phyloP scores from a whole-genome alignment of 208 protist species.

The Porcisia hertigi region DNA sequence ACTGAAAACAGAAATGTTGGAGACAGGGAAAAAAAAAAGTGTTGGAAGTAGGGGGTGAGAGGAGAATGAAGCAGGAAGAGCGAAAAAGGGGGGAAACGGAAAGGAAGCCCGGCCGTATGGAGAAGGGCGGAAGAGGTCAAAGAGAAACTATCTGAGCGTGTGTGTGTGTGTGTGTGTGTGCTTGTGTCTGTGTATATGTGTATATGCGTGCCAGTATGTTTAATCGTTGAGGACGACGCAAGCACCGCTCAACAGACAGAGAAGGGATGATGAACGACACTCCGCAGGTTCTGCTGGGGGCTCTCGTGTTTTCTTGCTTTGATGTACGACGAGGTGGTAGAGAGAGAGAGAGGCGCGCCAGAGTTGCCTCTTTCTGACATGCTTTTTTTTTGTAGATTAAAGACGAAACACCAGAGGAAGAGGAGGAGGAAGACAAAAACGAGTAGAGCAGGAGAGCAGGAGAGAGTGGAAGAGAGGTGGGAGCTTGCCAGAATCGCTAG shows the following conservation, averaged over 20 bases:
- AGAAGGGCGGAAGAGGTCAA: not conserved
- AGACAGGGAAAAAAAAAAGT: no score
- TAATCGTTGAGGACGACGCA: not conserved
- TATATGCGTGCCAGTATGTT: no score
- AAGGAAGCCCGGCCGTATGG: not conserved
- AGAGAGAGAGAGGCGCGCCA: not conserved
- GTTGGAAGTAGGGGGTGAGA: no score
- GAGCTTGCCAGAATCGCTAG: not conserved
- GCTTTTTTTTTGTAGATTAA: no score
- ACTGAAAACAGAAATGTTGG: no score
- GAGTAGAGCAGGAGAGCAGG: no score
- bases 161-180: not conserved
- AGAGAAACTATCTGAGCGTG: not conserved
- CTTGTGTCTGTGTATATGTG: not conserved
- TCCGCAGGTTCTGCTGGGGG: not conserved
- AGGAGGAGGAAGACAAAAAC: no score
- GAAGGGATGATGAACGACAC: not conserved
- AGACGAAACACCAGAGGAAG: no score
- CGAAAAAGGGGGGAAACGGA: not conserved
- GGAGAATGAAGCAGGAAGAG: not conserved
- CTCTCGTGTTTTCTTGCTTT: not conserved
- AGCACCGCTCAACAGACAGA: not conserved
- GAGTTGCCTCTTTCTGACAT: not conserved
- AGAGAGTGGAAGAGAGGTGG: not conserved
- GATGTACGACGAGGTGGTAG: not conserved